These are phyloP conservation scores for Boletus speciosus DNA, from an alignment of 768 basidiomycete species.

Conservation along the genomic window DNA sequence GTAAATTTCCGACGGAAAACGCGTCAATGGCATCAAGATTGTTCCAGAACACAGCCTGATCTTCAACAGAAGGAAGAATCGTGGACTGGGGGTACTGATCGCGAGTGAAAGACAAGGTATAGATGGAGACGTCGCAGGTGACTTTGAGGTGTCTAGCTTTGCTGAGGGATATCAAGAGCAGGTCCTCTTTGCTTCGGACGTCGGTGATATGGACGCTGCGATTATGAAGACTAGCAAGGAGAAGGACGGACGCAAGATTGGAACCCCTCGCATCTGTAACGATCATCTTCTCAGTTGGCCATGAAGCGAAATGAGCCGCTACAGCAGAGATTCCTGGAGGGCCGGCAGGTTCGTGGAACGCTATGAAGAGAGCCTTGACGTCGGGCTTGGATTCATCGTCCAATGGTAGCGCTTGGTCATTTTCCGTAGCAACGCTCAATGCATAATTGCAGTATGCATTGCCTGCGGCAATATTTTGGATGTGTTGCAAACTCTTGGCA, in stretches of 20 bases:
- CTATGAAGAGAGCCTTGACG: constrained; percentile 83
- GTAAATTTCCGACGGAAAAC: constrained; percentile 85
- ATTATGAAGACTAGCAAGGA: constrained; percentile 89
- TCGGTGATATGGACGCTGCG: constrained; percentile 89
- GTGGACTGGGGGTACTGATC: constrained; percentile 67
- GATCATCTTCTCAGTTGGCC: constrained; percentile 91
- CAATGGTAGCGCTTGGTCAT: constrained; percentile 57
- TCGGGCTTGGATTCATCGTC: constrained; percentile 77
- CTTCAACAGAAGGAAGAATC: constrained; percentile 66
- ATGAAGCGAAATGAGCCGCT: constrained; percentile 83
- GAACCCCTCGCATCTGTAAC: constrained; percentile 91
- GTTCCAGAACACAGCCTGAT: constrained; percentile 83
- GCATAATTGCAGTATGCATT: constrained; percentile 86
- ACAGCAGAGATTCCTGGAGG: constrained; percentile 66
- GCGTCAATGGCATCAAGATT: constrained; percentile 82
- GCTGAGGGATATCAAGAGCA: constrained; percentile 87
- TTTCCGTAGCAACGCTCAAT: constrained; percentile 71
- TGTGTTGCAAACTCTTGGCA: constrained; percentile 60
- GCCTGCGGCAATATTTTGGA: constrained; percentile 58
- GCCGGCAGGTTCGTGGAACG: constrained; percentile 52
- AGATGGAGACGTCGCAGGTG: constrained; percentile 94
- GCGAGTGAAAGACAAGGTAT: constrained; percentile 81
- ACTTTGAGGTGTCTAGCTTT: constrained; percentile 93
- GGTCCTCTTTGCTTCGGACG: constrained; percentile 81
- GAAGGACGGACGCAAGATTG: constrained; percentile 87